Conservation (phyloP, 73 alveolate species). For the Breviolum minutum region DNA sequence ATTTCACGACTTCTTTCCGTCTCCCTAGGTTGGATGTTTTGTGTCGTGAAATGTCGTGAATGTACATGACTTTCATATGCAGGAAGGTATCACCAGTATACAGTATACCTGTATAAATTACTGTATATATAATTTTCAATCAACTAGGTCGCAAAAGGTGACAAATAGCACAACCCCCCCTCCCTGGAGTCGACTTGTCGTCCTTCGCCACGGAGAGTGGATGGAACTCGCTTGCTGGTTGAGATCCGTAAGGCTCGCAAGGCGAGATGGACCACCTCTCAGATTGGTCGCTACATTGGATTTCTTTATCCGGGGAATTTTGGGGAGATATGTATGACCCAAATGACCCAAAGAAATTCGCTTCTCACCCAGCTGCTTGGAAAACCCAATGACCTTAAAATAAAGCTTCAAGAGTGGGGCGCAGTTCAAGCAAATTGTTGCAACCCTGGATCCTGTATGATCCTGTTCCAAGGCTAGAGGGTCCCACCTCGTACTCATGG, state of each 20-base stretch:
- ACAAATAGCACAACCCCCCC: not conserved
- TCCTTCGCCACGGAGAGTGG: slow-evolving; percentile 77
- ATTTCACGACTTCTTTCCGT: not conserved
- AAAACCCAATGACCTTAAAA: no score
- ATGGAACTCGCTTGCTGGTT: slow-evolving; percentile 45
- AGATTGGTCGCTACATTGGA: not conserved
- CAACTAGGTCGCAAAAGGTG: not conserved
- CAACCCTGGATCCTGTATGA: no score
- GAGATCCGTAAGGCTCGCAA: slow-evolving; percentile 73
- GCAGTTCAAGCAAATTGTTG: no score
- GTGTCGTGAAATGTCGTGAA: no score
- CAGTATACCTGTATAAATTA: no score
- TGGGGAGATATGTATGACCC: not conserved
- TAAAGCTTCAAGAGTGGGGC: no score
- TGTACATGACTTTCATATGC: no score
- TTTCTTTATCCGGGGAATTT: not conserved
- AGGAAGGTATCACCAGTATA: no score
- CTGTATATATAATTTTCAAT: not conserved
- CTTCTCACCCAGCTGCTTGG: no score
- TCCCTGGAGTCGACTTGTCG: not conserved
- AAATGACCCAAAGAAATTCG: no score
- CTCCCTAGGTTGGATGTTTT: not conserved
- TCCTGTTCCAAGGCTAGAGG: no score
- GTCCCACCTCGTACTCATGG: slow-evolving; percentile 41
- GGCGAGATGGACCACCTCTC: slow-evolving; percentile 74